A percentile compares a stretch with the other conserved stretches of the same genome.
These are phyloP conservation scores for Rhizopogon sp. DNA, from an alignment of 768 basidiomycete genomes.

Conservation along the genomic window DNA sequence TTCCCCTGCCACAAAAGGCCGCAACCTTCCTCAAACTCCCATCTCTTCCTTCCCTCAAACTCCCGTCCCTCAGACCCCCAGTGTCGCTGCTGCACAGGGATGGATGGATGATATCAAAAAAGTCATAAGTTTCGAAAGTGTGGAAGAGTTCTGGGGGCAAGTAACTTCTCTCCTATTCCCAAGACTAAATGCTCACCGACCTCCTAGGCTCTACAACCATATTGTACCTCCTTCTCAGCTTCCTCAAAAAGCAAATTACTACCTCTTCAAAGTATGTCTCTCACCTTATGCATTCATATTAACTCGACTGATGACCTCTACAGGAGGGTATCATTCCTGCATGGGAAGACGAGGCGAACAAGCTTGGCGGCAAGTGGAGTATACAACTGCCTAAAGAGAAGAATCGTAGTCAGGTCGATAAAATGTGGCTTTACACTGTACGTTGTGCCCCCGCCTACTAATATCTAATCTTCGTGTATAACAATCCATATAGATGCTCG, in stretches of 20 bases:
- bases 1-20: conserved; percentile 85
- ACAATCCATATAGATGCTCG: conserved; percentile 74
- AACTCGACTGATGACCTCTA: conserved; percentile 4
- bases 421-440: conserved; percentile 98
- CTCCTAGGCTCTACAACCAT: conserved; percentile 83
- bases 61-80: conserved; percentile 67
- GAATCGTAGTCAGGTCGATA: conserved; percentile 77
- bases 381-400: conserved; percentile 97
- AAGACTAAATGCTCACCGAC: conserved; percentile 8
- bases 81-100: conserved; percentile 68
- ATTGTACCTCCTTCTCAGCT: conserved; percentile 92
- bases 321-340: conserved; percentile 96
- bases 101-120: conserved; percentile 99
- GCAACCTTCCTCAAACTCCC: conserved; percentile 83
- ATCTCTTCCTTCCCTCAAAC: conserved; percentile 74
- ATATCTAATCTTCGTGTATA: not conserved
- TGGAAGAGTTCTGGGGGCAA: conserved; percentile 99
- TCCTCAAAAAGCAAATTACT: conserved; percentile 97
- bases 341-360: conserved; percentile 97
- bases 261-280: conserved; percentile 85
- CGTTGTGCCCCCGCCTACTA: conserved; percentile 9
- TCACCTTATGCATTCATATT: not conserved
- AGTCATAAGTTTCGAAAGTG: conserved; percentile 92
- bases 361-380: conserved; percentile 97
- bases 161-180: conserved; percentile 21